A percentile compares a stretch with the other conserved stretches of the same genome.
These are phyloP conservation scores for Ascochyta koolunga DNA, from an alignment of 2,329 filamentous ascomycete genomes.

Conservation along the genomic window DNA sequence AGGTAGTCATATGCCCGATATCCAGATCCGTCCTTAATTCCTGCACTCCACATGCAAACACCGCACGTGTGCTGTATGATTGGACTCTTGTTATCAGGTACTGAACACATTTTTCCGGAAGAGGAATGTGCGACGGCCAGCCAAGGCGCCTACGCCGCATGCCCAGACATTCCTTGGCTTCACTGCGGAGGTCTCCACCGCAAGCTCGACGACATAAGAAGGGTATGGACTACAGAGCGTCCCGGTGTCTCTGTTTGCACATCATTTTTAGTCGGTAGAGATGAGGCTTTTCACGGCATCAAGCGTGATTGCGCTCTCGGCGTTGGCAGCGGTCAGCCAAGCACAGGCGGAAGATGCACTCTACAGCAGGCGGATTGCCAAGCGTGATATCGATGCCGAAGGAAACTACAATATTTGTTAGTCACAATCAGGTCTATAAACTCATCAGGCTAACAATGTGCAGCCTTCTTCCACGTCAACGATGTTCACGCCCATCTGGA, in stretches of 20 bases:
- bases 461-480: conserved; percentile 71
- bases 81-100: conserved; percentile 36
- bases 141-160: conserved; percentile 6
- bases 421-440: background rate
- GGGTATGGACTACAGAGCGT: background rate
- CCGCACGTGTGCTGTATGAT: conserved; percentile 37
- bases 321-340: conserved; percentile 17
- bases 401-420: conserved; percentile 47
- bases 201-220: conserved; percentile 27
- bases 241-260: conserved; percentile 6
- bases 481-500: conserved; percentile 72
- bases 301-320: conserved; percentile 28
- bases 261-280: conserved; percentile 4
- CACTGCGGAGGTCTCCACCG: conserved; percentile 23
- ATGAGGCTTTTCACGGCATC: conserved; percentile 33
- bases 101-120: conserved; percentile 16
- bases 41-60: conserved; percentile 13
- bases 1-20: conserved; percentile 11
- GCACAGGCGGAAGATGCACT: conserved; percentile 37
- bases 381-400: conserved; percentile 40
- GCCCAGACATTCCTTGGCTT: conserved; percentile 31
- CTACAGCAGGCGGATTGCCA: conserved; percentile 36
- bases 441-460: background rate
- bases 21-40: conserved; percentile 21
- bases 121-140: conserved; percentile 28